Base-by-base conservation (phyloP, 2,329 filamentous ascomycete genomes). In the Aureobasidium sp. region DNA sequence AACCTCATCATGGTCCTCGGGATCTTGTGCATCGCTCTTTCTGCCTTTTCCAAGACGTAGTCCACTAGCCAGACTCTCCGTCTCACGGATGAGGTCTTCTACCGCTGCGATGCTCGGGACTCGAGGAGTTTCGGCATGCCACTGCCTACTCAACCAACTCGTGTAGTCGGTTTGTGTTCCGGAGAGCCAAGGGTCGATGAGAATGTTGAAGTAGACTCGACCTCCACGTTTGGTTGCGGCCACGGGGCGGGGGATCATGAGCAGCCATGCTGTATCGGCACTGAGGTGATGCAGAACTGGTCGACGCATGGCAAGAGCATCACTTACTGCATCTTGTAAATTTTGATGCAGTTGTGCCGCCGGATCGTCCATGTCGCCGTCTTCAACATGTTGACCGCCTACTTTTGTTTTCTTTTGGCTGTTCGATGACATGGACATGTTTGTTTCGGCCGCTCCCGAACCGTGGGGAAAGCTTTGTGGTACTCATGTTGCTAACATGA, bases 251-350 rank as follows among this genome's bases (percentile, higher is more conserved):
- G 85, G 84, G 9, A 88, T 75, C 64, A 85, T 84, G n/a, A 88
- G 73, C 2, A 88, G 76, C 85, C 85, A 88, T 24, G 81, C 83
- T 5, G 84, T 86, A 72, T 88, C 85, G 66, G 81, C 85, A 70
- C 87, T 88, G 35, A 88, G 76, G 70, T 88, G 85, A 58, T 83
- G 81, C 9, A 89, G 77, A 44, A 87, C 69, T 0, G 82, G 82
- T 29, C 80, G 75, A 44, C 74, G 76, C 54, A 72, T 72, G 33
- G 73, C 70, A 52, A 79, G 72, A 24, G 75, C 68, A 50, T 71
- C 68, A 42, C 73, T 73, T 42, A 78, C 67, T 37, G 74, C 68
- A 60, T 74, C 67, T 65, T 72, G 74, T n/a, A 78, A 71, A 64
- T 78, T 76, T 66, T 70, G 70, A 49, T 75, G 70, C 9, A 80